Base-by-base conservation (phyloP, 2,329 filamentous ascomycete genomes). In the Ophiostoma ulmi region DNA sequence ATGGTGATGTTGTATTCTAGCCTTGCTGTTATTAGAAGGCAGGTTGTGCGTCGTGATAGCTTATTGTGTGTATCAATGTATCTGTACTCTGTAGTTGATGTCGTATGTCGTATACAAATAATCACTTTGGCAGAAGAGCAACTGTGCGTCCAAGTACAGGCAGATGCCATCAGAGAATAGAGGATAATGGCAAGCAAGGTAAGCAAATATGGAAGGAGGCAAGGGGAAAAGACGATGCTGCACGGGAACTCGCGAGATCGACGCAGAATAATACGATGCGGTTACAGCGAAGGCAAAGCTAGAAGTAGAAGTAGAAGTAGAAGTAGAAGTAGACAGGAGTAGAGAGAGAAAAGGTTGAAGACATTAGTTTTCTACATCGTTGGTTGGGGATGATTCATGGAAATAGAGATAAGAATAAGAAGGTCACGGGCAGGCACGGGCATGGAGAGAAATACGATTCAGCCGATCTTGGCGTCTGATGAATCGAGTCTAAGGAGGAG, bases 211-310 rank as follows among this genome's bases (percentile, higher is more conserved):
- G 31, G 55, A 64, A 64, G 61, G 61, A n/a, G 35, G 61, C 17
- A 39, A 64, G 61, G 8, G 10, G 31, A 39, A 38, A 64, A 38
- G 31, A 39, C 14, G 14, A n/a, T 65, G 20, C 61, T 20, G 52
- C 44, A 39, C 68, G 64, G 70, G 70, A 71, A 65, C 39, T 67
- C 64, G 65, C 64, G 65, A 70, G 71, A 72, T 70, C 68, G 71
- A 68, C 61, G 55, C 41, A 55, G 68, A 58, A 70, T 64, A 66
- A 65, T 41, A 68, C 71, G 58, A 39, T 65, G 52, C 69, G 65
- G 71, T 70, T 69, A 58, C 65, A 72, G 52, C 52, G 22, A 22
- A 58, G 11, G 52, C n/a, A 26, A 11, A 58, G n/a, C 10, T 4
- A 17, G 13, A 17, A 48, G 5, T 17, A 17, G 44, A 20, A 48